Percentiles rank a stretch among this genome's conserved stretches.
These are phyloP conservation scores for Murraya paniculata DNA, from an alignment of 345 rosid species.

Conservation along the genomic window DNA sequence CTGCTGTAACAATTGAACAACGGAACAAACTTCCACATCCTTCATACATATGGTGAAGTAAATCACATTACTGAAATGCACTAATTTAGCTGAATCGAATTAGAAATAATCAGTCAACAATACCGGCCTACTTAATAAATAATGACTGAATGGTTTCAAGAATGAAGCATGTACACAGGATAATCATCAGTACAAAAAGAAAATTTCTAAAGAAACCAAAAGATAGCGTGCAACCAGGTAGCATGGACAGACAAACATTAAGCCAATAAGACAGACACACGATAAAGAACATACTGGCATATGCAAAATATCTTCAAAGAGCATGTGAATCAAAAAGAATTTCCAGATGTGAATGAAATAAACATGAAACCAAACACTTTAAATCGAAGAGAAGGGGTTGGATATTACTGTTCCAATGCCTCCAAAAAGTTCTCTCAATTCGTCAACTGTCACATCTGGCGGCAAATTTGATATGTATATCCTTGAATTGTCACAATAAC, in stretches of 20 bases:
- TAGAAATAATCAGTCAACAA: too few species aligned
- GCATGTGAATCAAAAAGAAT: background rate
- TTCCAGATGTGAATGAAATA: background rate
- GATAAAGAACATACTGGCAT: background rate
- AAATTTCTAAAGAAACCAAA: background rate
- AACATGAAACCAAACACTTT: background rate
- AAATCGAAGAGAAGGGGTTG: conserved; percentile 22
- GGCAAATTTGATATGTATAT: conserved; percentile 97
- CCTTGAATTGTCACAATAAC: conserved; percentile 85
- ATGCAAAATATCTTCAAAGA: background rate
- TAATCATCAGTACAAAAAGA: background rate
- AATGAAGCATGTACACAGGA: background rate
- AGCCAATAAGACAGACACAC: background rate
- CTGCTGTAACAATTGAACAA: background rate
- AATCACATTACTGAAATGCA: background rate
- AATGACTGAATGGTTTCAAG: background rate
- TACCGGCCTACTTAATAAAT: background rate
- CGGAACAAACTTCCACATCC: background rate
- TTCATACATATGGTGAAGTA: background rate
- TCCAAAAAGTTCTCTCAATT: conserved; percentile 86
- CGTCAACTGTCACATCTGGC: conserved; percentile 81
- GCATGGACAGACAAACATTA: background rate
- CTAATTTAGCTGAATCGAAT: background rate
- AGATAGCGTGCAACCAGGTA: background rate
- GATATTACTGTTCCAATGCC: conserved; percentile 94